phyloP scores from a whole-genome alignment of 768 basidiomycete genomes.

The Tephrocybe sp. region DNA sequence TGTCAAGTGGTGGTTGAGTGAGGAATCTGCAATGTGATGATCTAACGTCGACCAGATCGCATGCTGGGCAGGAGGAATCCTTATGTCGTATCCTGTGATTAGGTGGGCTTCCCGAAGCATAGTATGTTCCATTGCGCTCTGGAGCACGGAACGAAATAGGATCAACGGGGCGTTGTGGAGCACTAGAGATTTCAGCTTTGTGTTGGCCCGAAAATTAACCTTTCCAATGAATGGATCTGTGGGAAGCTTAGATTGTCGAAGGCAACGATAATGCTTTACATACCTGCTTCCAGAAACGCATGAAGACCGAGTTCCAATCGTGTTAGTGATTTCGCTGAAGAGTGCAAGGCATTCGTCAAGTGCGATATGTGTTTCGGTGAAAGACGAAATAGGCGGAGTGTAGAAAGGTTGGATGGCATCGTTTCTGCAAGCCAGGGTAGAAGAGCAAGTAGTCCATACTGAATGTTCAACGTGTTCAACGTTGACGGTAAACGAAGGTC shows the following conservation, averaged over 20 bases:
- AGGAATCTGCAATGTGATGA: neutral
- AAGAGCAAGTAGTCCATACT: neutral
- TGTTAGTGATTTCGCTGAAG: neutral
- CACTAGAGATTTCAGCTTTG: neutral
- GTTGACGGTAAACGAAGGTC: neutral
- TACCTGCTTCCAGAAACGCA: neutral
- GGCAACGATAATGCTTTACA: neutral
- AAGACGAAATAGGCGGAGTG: slow-evolving; percentile 3
- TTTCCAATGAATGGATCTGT: neutral
- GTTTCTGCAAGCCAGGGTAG: neutral
- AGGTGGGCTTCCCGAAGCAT: slow-evolving; percentile 3
- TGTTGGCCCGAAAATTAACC: neutral
- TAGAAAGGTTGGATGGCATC: neutral
- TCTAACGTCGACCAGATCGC: neutral
- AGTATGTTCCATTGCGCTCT: neutral
- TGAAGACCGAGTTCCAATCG: slow-evolving; percentile 4
- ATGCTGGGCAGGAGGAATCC: neutral
- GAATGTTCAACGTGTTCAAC: slow-evolving; percentile 2
- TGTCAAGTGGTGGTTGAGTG: neutral
- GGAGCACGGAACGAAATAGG: slow-evolving; percentile 1
- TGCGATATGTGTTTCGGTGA: neutral
- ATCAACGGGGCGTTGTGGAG: neutral
- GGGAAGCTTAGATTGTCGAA: neutral
- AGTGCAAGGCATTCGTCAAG: neutral
- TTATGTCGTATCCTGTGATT: neutral